Evolutionary conservation across 805 yeast species (phyloP).

Genomic region (Lachancea sp.): DNA sequence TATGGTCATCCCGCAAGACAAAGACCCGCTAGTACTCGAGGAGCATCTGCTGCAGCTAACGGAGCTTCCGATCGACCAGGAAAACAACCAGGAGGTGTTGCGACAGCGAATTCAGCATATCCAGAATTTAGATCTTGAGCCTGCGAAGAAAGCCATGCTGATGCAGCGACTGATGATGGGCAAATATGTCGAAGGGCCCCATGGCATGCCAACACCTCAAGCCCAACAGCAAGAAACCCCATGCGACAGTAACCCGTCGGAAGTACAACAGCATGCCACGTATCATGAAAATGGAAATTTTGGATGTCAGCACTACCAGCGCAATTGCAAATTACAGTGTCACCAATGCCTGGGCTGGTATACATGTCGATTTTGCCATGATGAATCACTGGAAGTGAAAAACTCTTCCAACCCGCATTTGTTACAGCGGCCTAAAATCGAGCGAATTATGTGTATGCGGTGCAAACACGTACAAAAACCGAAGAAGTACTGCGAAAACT

Average conservation of each 20-base stretch:
- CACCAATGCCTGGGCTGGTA: slow-evolving; percentile 68
- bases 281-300: slow-evolving; percentile 44
- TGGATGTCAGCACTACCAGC: slow-evolving; percentile 80
- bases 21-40: slow-evolving; percentile 21
- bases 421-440: slow-evolving; percentile 52
- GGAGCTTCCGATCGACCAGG: slow-evolving; percentile 7
- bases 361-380: slow-evolving; percentile 83
- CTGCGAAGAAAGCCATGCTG: slow-evolving; percentile 25
- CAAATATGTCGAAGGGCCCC: slow-evolving; percentile 46
- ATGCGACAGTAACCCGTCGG: slow-evolving; percentile 29
- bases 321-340: slow-evolving; percentile 81
- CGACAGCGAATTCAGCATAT: slow-evolving; percentile 16
- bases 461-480: slow-evolving; percentile 76
- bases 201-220: slow-evolving; percentile 15
- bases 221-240: slow-evolving; percentile 22
- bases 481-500: slow-evolving; percentile 57
- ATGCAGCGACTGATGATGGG: slow-evolving; percentile 67
- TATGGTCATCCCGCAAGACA: slow-evolving; percentile 44
- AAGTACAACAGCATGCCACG: slow-evolving; percentile 43
- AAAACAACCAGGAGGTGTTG: slow-evolving; percentile 14
- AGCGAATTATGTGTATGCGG: slow-evolving; percentile 71
- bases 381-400: slow-evolving; percentile 37
- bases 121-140: slow-evolving; percentile 13
- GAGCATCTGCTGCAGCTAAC: slow-evolving; percentile 8
- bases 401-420: slow-evolving; percentile 38